Evolutionary conservation across 176 grass and related monocot genomes (phyloP).

Genomic region (Tillandsia fasciculata): DNA sequence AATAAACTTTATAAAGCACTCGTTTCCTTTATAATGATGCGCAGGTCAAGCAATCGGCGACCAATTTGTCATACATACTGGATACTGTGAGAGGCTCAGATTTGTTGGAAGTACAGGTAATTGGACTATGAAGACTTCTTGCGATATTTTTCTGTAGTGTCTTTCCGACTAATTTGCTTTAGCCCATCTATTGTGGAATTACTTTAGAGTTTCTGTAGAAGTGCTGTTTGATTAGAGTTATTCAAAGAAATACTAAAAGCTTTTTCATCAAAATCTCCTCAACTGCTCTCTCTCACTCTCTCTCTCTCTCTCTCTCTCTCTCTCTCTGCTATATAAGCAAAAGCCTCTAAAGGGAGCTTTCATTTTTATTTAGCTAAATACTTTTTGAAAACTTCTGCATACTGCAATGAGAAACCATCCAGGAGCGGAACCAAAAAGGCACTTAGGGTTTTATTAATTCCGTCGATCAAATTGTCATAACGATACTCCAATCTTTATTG

Average conservation of each 20-base stretch:
- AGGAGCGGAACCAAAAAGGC: too few species aligned
- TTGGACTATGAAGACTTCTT: not conserved
- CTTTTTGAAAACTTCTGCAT: too few species aligned
- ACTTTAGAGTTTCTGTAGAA: not conserved
- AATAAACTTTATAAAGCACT: not conserved
- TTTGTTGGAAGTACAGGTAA: conserved; percentile 70
- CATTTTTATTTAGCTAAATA: too few species aligned
- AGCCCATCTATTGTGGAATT: not conserved
- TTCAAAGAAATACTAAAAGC: too few species aligned
- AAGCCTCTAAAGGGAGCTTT: too few species aligned
- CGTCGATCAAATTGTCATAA: not conserved
- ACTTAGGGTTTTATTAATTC: not conserved
- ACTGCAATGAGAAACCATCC: too few species aligned
- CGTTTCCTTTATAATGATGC: conserved; percentile 17
- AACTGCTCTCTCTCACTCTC: too few species aligned
- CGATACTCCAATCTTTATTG: not conserved
- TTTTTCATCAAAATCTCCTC: too few species aligned
- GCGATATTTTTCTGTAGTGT: not conserved
- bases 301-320: too few species aligned
- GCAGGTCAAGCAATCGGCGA: conserved; percentile 31
- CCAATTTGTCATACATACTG: conserved; percentile 26
- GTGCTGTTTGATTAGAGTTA: too few species aligned
- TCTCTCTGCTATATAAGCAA: too few species aligned
- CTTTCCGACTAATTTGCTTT: not conserved
- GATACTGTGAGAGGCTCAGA: conserved; percentile 48